Conservation (phyloP, 2,329 filamentous ascomycete species). For the Paraconiothyrium brasiliense region DNA sequence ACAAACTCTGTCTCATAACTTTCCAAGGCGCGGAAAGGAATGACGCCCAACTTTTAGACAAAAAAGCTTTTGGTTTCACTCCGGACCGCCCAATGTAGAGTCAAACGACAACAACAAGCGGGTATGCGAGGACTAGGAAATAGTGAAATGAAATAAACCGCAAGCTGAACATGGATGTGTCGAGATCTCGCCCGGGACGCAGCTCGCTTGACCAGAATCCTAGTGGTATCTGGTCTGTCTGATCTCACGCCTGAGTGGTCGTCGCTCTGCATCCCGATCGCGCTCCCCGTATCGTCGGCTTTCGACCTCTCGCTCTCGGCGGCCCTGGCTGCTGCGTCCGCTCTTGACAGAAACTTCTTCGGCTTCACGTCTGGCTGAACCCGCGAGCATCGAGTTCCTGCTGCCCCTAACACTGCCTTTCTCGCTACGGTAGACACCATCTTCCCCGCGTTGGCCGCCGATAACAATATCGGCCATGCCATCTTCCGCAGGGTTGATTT, state of each 20-base stretch:
- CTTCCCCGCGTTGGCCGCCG: conserved; percentile 34
- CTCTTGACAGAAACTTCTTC: conserved; percentile 44
- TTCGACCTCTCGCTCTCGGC: conserved; percentile 33
- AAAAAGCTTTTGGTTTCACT: conserved; percentile 34
- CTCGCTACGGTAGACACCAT: conserved; percentile 40
- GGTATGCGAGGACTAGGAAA: conserved; percentile 21
- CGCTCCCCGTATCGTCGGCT: conserved; percentile 23
- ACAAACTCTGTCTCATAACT: conserved; percentile 20
- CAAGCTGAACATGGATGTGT: background rate
- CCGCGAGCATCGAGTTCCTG: conserved; percentile 28
- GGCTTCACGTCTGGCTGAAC: conserved; percentile 33
- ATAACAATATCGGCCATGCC: conserved; percentile 51
- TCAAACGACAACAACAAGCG: conserved; percentile 16
- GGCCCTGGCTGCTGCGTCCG: conserved; percentile 36
- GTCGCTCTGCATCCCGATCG: conserved; percentile 32
- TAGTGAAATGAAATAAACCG: conserved; percentile 14
- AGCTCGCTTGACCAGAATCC: conserved; percentile 7
- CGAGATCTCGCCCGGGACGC: background rate
- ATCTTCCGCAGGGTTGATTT: conserved; percentile 43
- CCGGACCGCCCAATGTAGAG: conserved; percentile 31
- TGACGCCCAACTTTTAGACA: conserved; percentile 25
- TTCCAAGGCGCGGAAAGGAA: conserved; percentile 26
- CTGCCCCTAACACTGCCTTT: conserved; percentile 34
- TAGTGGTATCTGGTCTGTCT: conserved; percentile 33
- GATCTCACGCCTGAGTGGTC: conserved; percentile 35